Conservation (phyloP, 2,329 filamentous ascomycete species). For the Mycocentrospora acerina region DNA sequence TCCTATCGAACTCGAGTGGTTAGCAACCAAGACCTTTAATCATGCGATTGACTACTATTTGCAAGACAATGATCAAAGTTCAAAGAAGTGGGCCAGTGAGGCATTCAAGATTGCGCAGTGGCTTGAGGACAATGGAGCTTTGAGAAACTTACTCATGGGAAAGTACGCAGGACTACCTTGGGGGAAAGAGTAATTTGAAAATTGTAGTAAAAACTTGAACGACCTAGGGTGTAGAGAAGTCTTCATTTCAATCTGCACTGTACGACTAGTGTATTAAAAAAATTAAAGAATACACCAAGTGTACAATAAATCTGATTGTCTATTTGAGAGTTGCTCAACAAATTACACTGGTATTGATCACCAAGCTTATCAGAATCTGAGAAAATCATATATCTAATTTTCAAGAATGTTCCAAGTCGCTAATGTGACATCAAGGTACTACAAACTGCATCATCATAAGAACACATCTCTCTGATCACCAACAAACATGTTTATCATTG, state of each 20-base stretch:
- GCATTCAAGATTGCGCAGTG: conserved; percentile 64
- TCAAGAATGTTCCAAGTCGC: background rate
- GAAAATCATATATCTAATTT: too few species aligned
- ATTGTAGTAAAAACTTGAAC: too few species aligned
- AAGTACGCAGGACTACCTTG: conserved; percentile 57
- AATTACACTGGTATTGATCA: too few species aligned
- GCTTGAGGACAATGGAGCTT: conserved; percentile 52
- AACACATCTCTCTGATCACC: background rate
- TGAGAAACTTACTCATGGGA: conserved; percentile 35
- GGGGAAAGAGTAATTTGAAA: too few species aligned
- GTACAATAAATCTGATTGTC: too few species aligned
- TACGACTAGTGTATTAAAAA: too few species aligned
- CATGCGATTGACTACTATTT: conserved; percentile 63
- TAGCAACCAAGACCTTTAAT: conserved; percentile 64
- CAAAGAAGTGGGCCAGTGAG: conserved; percentile 63
- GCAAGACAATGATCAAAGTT: conserved; percentile 55
- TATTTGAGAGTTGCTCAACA: too few species aligned
- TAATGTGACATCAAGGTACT: conserved; percentile 10
- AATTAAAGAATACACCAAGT: too few species aligned
- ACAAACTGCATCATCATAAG: background rate
- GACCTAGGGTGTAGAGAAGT: too few species aligned
- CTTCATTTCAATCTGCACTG: too few species aligned
- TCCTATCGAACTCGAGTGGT: conserved; percentile 70
- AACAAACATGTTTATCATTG: background rate
- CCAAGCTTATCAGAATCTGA: too few species aligned